phyloP scores from a whole-genome alignment of 306 rosid species.

The Trifolium subterraneum region DNA sequence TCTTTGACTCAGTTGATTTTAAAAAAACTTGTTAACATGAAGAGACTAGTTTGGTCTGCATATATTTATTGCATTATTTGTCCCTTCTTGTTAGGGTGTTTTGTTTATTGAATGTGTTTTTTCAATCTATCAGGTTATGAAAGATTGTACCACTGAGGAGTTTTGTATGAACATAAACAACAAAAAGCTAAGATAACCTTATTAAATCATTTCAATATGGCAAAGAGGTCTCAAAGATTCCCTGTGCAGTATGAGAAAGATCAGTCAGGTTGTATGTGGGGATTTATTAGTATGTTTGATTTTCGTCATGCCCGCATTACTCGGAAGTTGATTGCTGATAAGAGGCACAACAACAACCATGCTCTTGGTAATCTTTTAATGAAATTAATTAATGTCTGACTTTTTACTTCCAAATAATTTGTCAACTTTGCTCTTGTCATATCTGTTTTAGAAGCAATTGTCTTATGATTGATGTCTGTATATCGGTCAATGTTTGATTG shows the following conservation, averaged over 20 bases:
- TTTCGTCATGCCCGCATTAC: constrained; percentile 81
- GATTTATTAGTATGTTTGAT: constrained; percentile 87
- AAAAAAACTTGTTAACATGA: constrained; percentile 18
- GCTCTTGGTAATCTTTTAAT: constrained; percentile 53
- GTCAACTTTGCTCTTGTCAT: constrained; percentile 21
- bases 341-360: constrained; percentile 64
- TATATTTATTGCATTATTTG: constrained; percentile 6
- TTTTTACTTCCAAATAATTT: constrained; percentile 30
- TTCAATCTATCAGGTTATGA: constrained; percentile 47
- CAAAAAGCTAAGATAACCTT: constrained; percentile 30
- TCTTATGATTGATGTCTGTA: constrained; percentile 10
- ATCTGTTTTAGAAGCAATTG: neutral
- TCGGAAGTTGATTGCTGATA: constrained; percentile 74
- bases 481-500: neutral
- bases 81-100: constrained; percentile 20
- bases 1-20: constrained; percentile 18
- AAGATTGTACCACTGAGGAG: constrained; percentile 42
- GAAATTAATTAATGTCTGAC: neutral
- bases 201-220: constrained; percentile 51
- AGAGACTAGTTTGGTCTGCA: constrained; percentile 29
- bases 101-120: constrained; percentile 45
- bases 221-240: constrained; percentile 72
- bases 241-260: constrained; percentile 69
- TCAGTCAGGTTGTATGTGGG: constrained; percentile 96
- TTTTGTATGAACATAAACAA: constrained; percentile 36